A percentile compares a stretch with the other conserved stretches of the same genome.
phyloP scores from a whole-genome alignment of 805 yeast genomes.

The Saccharomycopsis synnaedendra region DNA sequence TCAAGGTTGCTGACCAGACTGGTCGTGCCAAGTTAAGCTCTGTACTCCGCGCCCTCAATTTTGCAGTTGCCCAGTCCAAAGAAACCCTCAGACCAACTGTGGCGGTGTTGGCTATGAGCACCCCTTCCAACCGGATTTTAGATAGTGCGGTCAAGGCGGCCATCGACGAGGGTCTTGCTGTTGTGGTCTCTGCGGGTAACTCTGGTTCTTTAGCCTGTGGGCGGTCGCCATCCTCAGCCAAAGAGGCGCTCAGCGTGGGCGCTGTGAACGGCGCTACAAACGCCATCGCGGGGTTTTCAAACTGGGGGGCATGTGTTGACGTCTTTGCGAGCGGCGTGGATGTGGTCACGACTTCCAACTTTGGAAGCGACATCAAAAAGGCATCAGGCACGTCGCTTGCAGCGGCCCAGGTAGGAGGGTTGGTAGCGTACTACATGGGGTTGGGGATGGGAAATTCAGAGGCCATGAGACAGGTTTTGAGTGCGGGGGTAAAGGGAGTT shows the following conservation, averaged over 20 bases:
- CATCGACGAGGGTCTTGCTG: constrained; percentile 28
- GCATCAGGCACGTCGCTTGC: constrained; percentile 40
- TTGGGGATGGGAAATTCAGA: constrained; percentile 26
- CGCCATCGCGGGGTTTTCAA: constrained; percentile 27
- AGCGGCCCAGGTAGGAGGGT: constrained; percentile 34
- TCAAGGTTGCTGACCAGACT: constrained; percentile 29
- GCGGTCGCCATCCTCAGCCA: constrained; percentile 36
- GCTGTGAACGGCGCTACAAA: constrained; percentile 27
- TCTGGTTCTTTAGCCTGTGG: constrained; percentile 31
- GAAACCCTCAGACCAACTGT: constrained; percentile 27
- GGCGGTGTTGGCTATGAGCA: constrained; percentile 21
- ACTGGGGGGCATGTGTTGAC: constrained; percentile 45
- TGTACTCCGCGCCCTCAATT: constrained; percentile 24
- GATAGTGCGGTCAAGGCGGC: constrained; percentile 32
- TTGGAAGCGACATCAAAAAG: constrained; percentile 21
- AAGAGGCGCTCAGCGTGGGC: constrained; percentile 29
- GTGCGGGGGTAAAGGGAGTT: too few species aligned
- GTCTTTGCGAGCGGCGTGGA: constrained; percentile 39
- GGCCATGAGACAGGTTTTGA: constrained; percentile 18
- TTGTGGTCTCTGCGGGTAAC: constrained; percentile 42
- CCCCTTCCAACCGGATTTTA: constrained; percentile 28
- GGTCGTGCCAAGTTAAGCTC: constrained; percentile 27
- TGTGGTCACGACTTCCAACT: constrained; percentile 29
- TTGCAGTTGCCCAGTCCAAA: constrained; percentile 20
- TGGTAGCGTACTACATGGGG: constrained; percentile 33